phyloP scores from a whole-genome alignment of 2,329 filamentous ascomycete genomes.

The Trematosphaeria pertusa region DNA sequence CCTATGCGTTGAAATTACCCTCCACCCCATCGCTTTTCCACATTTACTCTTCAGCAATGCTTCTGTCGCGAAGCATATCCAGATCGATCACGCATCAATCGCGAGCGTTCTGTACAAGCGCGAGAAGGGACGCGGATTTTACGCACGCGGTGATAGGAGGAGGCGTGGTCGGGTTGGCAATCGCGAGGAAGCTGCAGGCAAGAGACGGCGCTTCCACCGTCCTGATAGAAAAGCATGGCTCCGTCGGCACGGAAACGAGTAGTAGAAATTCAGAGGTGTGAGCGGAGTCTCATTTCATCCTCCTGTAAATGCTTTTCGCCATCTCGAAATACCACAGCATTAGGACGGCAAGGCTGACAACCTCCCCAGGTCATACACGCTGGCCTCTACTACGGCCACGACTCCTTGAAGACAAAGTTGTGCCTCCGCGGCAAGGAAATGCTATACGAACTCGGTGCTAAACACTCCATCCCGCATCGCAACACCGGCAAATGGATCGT shows the following conservation, averaged over 20 bases:
- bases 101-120: slow-evolving; percentile 42
- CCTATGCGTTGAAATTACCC: too few relatives aligned
- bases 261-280: slow-evolving; percentile 84
- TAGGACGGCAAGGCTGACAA: slow-evolving; percentile 1
- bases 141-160: slow-evolving; percentile 73
- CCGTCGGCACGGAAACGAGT: slow-evolving; percentile 83
- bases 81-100: too few relatives aligned
- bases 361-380: slow-evolving; percentile 80
- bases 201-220: slow-evolving; percentile 70
- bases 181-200: slow-evolving; percentile 74
- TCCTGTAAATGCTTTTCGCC: background rate
- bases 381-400: slow-evolving; percentile 84
- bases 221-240: slow-evolving; percentile 79
- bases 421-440: slow-evolving; percentile 79
- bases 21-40: too few relatives aligned
- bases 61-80: too few relatives aligned
- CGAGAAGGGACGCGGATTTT: slow-evolving; percentile 60
- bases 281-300: background rate
- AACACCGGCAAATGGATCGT: slow-evolving; percentile 94
- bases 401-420: slow-evolving; percentile 80
- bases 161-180: slow-evolving; percentile 80
- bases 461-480: slow-evolving; percentile 71
- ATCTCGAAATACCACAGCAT: background rate
- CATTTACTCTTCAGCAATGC: too few relatives aligned
- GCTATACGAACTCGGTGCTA: slow-evolving; percentile 79